Base-by-base conservation (phyloP, 73 alveolate genomes). In the Stentor coeruleus region DNA sequence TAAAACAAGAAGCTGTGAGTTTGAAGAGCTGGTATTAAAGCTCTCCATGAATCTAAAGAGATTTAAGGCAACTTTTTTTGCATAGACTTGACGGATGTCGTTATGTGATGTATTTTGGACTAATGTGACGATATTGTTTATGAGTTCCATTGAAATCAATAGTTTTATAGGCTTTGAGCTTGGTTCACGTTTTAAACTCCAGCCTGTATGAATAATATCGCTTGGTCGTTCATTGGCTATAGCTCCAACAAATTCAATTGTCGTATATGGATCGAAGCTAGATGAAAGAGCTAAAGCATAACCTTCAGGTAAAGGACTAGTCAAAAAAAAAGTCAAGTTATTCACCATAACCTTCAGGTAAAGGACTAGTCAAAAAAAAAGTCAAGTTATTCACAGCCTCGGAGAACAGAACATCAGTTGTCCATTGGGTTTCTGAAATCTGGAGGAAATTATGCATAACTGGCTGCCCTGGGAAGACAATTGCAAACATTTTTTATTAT, bases 141-240 rank as follows among this genome's bases (percentile, higher is more conserved):
- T 74, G 11, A 97, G 95, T 85, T 95, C 95, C 59, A 94, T 77
- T 77, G 90, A 88, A 15, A 95, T 95, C 1, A 95, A 95, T 55
- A 95, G 80, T 87, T 96, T 95, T 1, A 96, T 72, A 33, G 82
- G 49, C 81, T 87, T 86, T 58, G 85, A 41, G 60, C 93, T 95
- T 76, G 95, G 97, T 72, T 87, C 41, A 3, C 98, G 98, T 79
- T 96, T 95, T 3, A 96, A 85, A 36, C 95, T 84, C 95, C 97
- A 96, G 4, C 97, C 97, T 33, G 99, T 93, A 83, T 95, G 96
- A 82, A 96, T 95, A 73, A 95, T 93, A 85, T 96, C 99, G 72
- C 96, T 87, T 38, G 99, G 99, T 28, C 99, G 59, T 66, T 82
- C 90, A 84, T 96, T 95, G 20, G 99, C 97, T 3, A 96, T 95